Conservation (phyloP, 768 basidiomycete genomes). For the Sporobolomyces roseus region DNA sequence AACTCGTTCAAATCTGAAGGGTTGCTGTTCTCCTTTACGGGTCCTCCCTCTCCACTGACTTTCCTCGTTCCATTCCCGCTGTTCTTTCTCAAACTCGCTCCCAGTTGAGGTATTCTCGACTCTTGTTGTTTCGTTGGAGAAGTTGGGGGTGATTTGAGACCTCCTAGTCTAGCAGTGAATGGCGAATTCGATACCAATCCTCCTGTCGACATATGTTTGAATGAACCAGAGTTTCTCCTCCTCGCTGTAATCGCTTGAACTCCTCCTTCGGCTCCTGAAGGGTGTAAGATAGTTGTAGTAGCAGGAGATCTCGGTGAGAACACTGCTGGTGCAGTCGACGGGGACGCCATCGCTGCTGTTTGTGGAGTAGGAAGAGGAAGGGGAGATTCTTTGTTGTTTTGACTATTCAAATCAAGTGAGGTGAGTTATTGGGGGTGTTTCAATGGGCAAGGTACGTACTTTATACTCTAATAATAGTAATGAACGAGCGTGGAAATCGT, state of each 20-base stretch:
- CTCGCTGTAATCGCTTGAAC: slow-evolving; percentile 27
- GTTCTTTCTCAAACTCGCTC: background rate
- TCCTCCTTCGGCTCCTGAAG: slow-evolving; percentile 36
- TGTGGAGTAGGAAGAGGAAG: background rate
- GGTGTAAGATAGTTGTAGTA: slow-evolving; percentile 14
- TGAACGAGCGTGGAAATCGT: no score
- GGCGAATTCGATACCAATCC: slow-evolving; percentile 37
- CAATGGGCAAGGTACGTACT: no score
- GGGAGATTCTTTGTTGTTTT: background rate
- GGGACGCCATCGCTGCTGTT: no score
- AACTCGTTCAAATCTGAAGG: slow-evolving; percentile 33
- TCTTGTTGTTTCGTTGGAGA: background rate
- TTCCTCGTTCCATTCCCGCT: background rate
- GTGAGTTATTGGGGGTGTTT: no score
- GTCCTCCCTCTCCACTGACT: slow-evolving; percentile 20
- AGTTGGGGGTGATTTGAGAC: background rate
- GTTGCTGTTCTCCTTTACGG: slow-evolving; percentile 39
- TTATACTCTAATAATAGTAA: no score
- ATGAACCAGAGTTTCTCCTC: slow-evolving; percentile 29
- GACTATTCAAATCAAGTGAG: no score
- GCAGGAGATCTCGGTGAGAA: slow-evolving; percentile 9
- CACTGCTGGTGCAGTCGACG: slow-evolving; percentile 1
- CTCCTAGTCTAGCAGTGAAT: slow-evolving; percentile 4
- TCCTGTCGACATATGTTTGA: slow-evolving; percentile 38
- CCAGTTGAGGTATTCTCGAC: slow-evolving; percentile 23